These are phyloP conservation scores for Leonotis leonurus DNA, from an alignment of 257 asterid species.

Conservation along the genomic window DNA sequence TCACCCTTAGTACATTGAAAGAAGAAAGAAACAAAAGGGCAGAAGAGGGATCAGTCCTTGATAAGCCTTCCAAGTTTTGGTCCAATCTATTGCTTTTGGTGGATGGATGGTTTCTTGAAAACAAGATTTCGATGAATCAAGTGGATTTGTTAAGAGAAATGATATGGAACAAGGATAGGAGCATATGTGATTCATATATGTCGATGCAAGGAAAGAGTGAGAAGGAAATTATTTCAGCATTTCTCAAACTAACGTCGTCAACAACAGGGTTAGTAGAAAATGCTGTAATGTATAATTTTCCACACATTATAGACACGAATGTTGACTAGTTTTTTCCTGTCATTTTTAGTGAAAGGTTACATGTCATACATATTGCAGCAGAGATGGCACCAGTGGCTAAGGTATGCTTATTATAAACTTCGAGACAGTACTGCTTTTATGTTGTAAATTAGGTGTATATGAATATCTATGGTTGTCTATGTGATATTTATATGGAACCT, in stretches of 20 bases:
- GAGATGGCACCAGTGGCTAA: conserved; percentile 99
- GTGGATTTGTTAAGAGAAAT: conserved; percentile 61
- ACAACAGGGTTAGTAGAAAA: conserved; percentile 41
- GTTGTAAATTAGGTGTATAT: no score
- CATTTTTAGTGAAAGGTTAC: conserved; percentile 61
- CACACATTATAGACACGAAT: conserved; percentile 6
- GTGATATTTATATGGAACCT: no score
- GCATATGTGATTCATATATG: conserved; percentile 52
- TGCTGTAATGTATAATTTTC: background rate
- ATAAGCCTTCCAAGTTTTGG: conserved; percentile 77
- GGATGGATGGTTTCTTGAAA: conserved; percentile 92
- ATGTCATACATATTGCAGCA: conserved; percentile 88
- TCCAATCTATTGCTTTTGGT: conserved; percentile 73
- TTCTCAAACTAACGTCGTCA: conserved; percentile 49
- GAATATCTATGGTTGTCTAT: no score
- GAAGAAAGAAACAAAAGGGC: conserved; percentile 54
- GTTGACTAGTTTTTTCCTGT: conserved; percentile 28
- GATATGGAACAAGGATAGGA: conserved; percentile 67
- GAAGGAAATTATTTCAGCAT: conserved; percentile 46
- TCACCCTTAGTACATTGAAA: no score
- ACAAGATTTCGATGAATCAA: conserved; percentile 63
- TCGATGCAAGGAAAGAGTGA: conserved; percentile 68
- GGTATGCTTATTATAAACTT: no score
- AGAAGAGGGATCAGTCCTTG: conserved; percentile 36
- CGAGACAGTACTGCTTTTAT: no score